Percentiles rank a stretch among this genome's conserved stretches.
Conservation (phyloP, 129 eudicot species). For the Kitagawia praeruptora region DNA sequence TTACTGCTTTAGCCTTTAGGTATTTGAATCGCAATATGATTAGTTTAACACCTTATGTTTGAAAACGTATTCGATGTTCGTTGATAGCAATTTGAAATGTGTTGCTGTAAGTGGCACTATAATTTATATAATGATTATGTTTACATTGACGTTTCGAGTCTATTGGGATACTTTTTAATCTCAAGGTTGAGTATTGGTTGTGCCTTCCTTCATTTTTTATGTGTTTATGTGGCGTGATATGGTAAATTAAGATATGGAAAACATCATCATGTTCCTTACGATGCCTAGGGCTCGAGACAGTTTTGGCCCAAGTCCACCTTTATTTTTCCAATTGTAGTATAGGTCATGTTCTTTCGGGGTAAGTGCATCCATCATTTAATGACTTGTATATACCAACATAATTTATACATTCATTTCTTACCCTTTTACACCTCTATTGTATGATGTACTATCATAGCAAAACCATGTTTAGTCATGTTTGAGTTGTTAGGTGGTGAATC, state of each 20-base stretch:
- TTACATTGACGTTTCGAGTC: not conserved
- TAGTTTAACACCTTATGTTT: not conserved
- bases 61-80: not conserved
- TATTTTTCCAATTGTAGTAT: not conserved
- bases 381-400: not conserved
- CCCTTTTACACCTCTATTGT: not conserved
- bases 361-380: not conserved
- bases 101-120: not conserved
- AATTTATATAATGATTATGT: not conserved
- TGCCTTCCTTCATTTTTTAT: not conserved
- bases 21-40: not conserved
- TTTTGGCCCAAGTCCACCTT: not conserved
- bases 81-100: not conserved
- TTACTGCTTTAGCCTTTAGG: not conserved
- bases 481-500: not conserved
- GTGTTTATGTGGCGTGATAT: not conserved
- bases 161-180: not conserved
- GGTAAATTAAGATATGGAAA: too few species aligned
- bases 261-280: not conserved
- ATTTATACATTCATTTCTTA: not conserved
- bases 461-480: not conserved
- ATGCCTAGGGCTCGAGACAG: not conserved
- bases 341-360: not conserved
- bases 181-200: not conserved
- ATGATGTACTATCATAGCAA: not conserved